These are phyloP conservation scores for Megacollybia marginata DNA, from an alignment of 768 basidiomycete genomes.

Conservation along the genomic window DNA sequence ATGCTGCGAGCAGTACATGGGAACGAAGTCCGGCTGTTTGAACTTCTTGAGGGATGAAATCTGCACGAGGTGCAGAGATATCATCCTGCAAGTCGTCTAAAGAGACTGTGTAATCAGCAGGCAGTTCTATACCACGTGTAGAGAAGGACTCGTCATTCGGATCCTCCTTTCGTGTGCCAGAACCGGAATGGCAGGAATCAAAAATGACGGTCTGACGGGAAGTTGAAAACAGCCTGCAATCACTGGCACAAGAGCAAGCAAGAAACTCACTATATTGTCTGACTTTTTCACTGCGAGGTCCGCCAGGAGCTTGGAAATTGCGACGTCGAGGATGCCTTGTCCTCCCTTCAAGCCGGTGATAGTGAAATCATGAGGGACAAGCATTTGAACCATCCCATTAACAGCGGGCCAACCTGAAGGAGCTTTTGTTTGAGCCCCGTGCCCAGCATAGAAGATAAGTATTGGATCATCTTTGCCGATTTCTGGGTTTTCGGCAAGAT, in stretches of 20 bases:
- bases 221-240: background rate
- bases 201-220: constrained; percentile 23
- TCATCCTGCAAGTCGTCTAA: too few species aligned
- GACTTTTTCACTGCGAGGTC: constrained; percentile 15
- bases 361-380: constrained; percentile 12
- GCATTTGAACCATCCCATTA: constrained; percentile 8
- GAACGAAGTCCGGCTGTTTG: constrained; percentile 4
- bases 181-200: constrained; percentile 25
- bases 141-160: background rate
- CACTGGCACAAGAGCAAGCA: constrained; percentile 1
- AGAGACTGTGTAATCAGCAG: background rate
- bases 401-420: constrained; percentile 7
- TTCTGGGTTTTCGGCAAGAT: constrained; percentile 5
- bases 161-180: constrained; percentile 10
- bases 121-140: constrained; percentile 3
- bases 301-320: constrained; percentile 14
- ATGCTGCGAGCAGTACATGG: constrained; percentile 11
- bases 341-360: background rate
- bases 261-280: constrained; percentile 22
- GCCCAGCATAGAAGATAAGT: constrained; percentile 23
- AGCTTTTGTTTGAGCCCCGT: constrained; percentile 14
- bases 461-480: constrained; percentile 13
- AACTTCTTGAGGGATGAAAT: background rate
- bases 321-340: constrained; percentile 19
- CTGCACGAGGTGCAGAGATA: background rate